These are phyloP conservation scores for Plantago ovata DNA, from an alignment of 257 asterid species.

Conservation along the genomic window DNA sequence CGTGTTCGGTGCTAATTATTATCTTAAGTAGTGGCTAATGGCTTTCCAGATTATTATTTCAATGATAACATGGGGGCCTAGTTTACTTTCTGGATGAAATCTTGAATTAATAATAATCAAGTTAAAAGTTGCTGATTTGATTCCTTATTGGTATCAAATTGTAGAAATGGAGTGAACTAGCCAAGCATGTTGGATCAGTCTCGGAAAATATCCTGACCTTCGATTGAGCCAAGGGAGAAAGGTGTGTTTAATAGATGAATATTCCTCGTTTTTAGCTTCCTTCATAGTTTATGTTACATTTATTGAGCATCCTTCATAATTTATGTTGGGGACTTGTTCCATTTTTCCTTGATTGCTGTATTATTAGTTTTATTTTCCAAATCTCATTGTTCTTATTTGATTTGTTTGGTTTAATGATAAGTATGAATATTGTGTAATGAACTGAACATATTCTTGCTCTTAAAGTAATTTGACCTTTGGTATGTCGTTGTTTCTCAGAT, in stretches of 20 bases:
- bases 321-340: no score
- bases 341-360: no score
- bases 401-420: no score
- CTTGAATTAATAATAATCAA: neutral
- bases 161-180: slow-evolving; percentile 88
- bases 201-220: slow-evolving; percentile 74
- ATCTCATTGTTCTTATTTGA: no score
- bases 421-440: no score
- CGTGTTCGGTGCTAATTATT: slow-evolving; percentile 9
- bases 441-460: no score
- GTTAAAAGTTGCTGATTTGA: neutral
- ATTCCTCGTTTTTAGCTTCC: neutral
- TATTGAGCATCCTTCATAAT: no score
- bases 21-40: neutral
- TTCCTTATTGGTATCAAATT: slow-evolving; percentile 7
- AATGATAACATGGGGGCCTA: slow-evolving; percentile 9
- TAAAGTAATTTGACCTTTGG: no score
- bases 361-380: no score
- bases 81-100: slow-evolving; percentile 2
- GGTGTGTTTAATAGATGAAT: slow-evolving; percentile 36
- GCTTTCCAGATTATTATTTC: neutral
- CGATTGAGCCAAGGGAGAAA: slow-evolving; percentile 77
- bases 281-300: no score
- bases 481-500: slow-evolving; percentile 1
- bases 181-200: slow-evolving; percentile 66